Evolutionary conservation across 2,329 filamentous ascomycete species (phyloP).

Genomic region (Neurospora crassa): DNA sequence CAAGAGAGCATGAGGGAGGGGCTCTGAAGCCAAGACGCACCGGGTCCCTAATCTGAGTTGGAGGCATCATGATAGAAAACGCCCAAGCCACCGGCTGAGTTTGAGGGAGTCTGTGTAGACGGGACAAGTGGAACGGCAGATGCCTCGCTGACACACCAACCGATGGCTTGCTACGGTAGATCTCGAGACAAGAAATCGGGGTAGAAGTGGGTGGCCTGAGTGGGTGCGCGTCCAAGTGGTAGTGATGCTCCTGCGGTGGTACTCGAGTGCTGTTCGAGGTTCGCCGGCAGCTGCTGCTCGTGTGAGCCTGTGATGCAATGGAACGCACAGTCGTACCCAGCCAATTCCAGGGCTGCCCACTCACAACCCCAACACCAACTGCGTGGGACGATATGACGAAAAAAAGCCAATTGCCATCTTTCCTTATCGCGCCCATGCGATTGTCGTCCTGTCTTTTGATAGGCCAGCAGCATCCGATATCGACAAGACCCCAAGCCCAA

Average conservation of each 20-base stretch:
- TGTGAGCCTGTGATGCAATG: conserved; percentile 15
- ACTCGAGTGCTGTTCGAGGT: not conserved
- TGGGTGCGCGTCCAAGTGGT: not conserved
- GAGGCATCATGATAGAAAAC: not conserved
- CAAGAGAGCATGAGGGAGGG: not conserved
- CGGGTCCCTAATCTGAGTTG: not conserved
- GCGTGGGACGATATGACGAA: conserved; percentile 22
- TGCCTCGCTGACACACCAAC: not conserved
- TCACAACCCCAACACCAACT: conserved; percentile 6
- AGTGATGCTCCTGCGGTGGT: not conserved
- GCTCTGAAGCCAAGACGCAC: not conserved
- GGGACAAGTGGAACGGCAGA: not conserved
- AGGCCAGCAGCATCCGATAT: conserved; percentile 8
- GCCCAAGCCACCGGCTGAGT: not conserved
- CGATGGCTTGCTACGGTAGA: not conserved
- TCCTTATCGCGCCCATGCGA: conserved; percentile 19
- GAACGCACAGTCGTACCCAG: conserved; percentile 8
- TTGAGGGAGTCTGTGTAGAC: not conserved
- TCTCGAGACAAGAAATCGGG: not conserved
- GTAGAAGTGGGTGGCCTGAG: not conserved
- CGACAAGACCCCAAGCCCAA: not conserved
- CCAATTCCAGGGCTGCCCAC: conserved; percentile 14
- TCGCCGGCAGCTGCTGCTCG: not conserved
- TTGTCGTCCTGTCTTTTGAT: conserved; percentile 14
- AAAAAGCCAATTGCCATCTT: conserved; percentile 13